A percentile compares a stretch with the other conserved stretches of the same genome.
Evolutionary conservation across 257 asterid species (phyloP).

Genomic region (Nicotiana undulata): DNA sequence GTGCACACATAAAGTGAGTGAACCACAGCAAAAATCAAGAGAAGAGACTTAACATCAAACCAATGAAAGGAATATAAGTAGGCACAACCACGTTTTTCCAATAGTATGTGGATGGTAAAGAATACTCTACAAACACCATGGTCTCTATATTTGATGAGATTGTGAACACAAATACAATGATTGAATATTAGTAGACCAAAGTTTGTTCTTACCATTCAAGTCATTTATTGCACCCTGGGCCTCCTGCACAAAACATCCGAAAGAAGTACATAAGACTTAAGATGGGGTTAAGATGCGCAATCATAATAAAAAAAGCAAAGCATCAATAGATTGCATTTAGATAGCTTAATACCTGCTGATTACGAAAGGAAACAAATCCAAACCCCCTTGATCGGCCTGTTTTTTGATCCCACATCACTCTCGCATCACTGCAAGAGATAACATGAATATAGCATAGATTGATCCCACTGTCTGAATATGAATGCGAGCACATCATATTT

Average conservation of each 20-base stretch:
- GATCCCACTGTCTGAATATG: neutral
- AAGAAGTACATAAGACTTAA: neutral
- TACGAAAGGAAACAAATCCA: slow-evolving; percentile 83
- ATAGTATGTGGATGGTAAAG: neutral
- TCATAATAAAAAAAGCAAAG: neutral
- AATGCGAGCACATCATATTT: neutral
- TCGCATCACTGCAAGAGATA: slow-evolving; percentile 59
- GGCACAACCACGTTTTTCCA: neutral
- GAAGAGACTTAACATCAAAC: neutral
- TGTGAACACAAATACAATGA: neutral
- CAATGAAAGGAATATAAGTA: neutral
- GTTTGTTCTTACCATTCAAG: slow-evolving; percentile 47
- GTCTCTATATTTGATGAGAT: neutral
- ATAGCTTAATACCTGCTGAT: slow-evolving; percentile 50
- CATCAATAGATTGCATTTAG: neutral
- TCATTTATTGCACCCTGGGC: slow-evolving; percentile 84
- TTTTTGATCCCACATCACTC: slow-evolving; percentile 98
- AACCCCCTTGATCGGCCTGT: slow-evolving; percentile 93
- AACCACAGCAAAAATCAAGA: neutral
- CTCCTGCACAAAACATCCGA: slow-evolving; percentile 38
- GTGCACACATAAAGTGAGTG: neutral
- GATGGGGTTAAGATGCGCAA: neutral
- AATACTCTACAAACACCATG: neutral
- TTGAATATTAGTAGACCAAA: neutral
- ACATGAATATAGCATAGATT: neutral